Base-by-base conservation (phyloP, 108 stramenopile species). In the Chaetoceros muelleri region DNA sequence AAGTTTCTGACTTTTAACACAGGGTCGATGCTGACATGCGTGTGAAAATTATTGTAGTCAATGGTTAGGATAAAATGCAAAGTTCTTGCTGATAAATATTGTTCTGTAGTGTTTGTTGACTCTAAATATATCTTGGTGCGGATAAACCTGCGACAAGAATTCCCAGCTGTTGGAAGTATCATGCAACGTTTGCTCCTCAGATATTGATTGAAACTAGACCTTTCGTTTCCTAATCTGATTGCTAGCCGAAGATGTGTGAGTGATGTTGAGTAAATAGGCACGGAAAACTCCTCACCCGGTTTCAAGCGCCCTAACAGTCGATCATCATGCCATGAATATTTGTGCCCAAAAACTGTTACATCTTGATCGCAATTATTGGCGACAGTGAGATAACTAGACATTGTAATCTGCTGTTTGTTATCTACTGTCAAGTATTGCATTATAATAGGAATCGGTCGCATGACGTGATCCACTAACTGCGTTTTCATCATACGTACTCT, bases 81-180 rank as follows among this genome's bases (percentile, higher is more conserved):
- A 2, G 16, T 66, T 28, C 63, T 81, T 26, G 58, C 53, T 1
- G 80, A 66, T 10, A n/a, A 27, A 1, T 80, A 71, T 53, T 74
- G 79, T 45, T 40, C 34, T 64, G 28, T 17, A 17, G 40, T 3
- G 22, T 13, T 21, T 46, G 26, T 18, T 10, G 23, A 21, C 8
- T 66, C 60, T 21, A 83, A 58, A 22, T 61, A 28, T 40, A 87
- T 76, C 3, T 64, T 55, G 17, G 82, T 69, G 0, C 82, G 74
- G 30, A 81, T 52, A 28, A 61, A 66, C 13, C 55, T 55, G 29
- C 65, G 61, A n/a, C n/a, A n/a, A 8, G 82, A 79, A n/a, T 66
- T 69, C 34, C 72, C 54, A 48, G 81, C 69, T 45, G 82, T 80
- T 8, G 87, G 81, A 34, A 88, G 67, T 56, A 88, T 88, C 76